Percentiles rank a stretch among this genome's conserved stretches.
phyloP scores from a whole-genome alignment of 768 basidiomycete genomes.

The Sporobolomyces roseus region DNA sequence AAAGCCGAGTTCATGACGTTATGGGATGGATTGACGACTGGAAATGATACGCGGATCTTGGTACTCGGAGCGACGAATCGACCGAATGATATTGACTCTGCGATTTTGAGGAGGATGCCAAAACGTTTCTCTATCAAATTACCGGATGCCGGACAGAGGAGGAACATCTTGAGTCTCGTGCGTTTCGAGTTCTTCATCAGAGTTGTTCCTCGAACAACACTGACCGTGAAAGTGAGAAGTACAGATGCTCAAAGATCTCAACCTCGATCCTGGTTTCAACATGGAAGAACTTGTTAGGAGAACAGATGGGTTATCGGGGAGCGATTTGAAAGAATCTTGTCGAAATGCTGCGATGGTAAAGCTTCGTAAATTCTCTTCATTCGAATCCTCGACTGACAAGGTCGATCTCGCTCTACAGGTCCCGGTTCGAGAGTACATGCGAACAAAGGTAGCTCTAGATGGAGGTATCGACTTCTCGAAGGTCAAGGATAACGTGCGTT shows the following conservation, averaged over 20 bases:
- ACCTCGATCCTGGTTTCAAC: constrained; percentile 61
- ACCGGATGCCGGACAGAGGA: constrained; percentile 71
- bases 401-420: constrained; percentile 19
- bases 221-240: neutral
- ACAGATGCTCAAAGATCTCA: constrained; percentile 80
- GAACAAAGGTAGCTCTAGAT: constrained; percentile 43
- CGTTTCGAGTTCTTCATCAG: constrained; percentile 39
- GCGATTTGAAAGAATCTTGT: constrained; percentile 86
- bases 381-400: too few species aligned
- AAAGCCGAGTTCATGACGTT: constrained; percentile 52
- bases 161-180: constrained; percentile 78
- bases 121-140: constrained; percentile 84
- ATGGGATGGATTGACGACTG: constrained; percentile 92
- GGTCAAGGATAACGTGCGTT: constrained; percentile 50
- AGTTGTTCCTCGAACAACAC: too few species aligned
- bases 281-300: constrained; percentile 62
- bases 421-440: constrained; percentile 68
- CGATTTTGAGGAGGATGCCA: constrained; percentile 88
- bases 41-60: constrained; percentile 45
- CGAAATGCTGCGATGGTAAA: constrained; percentile 87
- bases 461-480: constrained; percentile 40
- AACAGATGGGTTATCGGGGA: constrained; percentile 76
- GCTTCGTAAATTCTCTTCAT: neutral
- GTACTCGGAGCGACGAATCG: constrained; percentile 87
- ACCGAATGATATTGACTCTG: constrained; percentile 82